phyloP scores from a whole-genome alignment of 768 basidiomycete genomes.

The Termitomyces sp. region DNA sequence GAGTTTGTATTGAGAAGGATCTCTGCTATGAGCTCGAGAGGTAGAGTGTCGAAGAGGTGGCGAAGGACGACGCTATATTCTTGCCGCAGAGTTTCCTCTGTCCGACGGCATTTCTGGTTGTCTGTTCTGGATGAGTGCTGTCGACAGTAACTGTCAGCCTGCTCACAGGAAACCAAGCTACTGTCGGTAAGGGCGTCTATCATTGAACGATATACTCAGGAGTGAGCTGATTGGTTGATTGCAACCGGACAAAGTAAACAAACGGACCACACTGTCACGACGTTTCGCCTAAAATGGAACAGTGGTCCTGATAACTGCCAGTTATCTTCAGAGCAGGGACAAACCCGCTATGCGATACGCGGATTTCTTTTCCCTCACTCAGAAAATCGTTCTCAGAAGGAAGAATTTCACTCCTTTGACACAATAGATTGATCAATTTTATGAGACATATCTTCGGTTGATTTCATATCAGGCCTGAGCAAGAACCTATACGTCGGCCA shows the following conservation, averaged over 20 bases:
- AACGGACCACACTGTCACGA: background rate
- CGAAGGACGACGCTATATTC: background rate
- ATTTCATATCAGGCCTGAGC: background rate
- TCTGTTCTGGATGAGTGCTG: background rate
- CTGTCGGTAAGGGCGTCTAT: background rate
- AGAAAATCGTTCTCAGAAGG: background rate
- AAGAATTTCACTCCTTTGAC: background rate
- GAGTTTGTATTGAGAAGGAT: constrained; percentile 50
- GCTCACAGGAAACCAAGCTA: background rate
- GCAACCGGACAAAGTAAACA: background rate
- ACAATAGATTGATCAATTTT: background rate
- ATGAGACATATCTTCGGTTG: background rate
- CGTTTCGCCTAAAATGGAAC: too few relatives aligned
- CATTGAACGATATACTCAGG: background rate
- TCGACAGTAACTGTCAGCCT: background rate
- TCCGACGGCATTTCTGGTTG: background rate
- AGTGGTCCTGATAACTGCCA: too few relatives aligned
- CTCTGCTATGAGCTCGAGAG: constrained; percentile 62
- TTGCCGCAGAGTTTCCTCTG: background rate
- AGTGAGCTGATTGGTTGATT: background rate
- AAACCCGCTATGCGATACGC: too few relatives aligned
- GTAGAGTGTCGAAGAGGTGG: constrained; percentile 28
- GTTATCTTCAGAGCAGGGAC: too few relatives aligned
- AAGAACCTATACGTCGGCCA: background rate
- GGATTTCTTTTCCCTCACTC: background rate